Base-by-base conservation (phyloP, 2,329 filamentous ascomycete genomes). In the Cercospora janseana region DNA sequence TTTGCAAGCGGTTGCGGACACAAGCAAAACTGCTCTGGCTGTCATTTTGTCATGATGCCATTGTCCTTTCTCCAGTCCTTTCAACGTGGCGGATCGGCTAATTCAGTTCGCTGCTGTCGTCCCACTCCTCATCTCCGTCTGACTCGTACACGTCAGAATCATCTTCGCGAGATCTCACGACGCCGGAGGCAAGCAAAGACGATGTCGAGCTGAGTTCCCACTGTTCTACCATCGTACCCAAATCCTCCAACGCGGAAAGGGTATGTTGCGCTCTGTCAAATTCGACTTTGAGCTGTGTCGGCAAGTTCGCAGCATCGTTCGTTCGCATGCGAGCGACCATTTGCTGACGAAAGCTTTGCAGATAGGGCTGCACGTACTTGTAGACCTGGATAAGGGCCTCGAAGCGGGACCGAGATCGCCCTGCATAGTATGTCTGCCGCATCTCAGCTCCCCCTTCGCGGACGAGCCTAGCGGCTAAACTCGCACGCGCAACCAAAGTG, bases 91-190 rank as follows among this genome's bases (percentile, higher is more conserved):
- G 35, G 12, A 40, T 26, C 21, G 5, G 35, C n/a, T 40, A 40
- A 40, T n/a, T 23, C 12, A 24, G 35, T 20, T 47, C 44, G 24
- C 34, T 47, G 26, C 44, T 40, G 26, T 34, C 40, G 44, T 47
- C 44, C 38, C 44, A 48, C 13, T 46, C 47, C 24, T 34, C 47
- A 28, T 51, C 48, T 12, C 47, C 48, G n/a, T 51, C 51, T 9
- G 37, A 27, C 7, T 51, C 51, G 12, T 54, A 47, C 12, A 38
- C 51, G 15, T 54, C 51, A n/a, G 40, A 42, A 3, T 54, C 51
- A 13, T 46, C 26, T 16, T 46, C 47, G 15, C 42, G 46, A 8
- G 46, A 42, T 13, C 26, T 21, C n/a, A 44, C 29, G 7, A 47
- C 31, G n/a, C 35, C 43, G 5, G 47, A 37, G 20, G 35, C 32